Conservation (phyloP, 2,329 filamentous ascomycete species). For the Microdochium paspali region DNA sequence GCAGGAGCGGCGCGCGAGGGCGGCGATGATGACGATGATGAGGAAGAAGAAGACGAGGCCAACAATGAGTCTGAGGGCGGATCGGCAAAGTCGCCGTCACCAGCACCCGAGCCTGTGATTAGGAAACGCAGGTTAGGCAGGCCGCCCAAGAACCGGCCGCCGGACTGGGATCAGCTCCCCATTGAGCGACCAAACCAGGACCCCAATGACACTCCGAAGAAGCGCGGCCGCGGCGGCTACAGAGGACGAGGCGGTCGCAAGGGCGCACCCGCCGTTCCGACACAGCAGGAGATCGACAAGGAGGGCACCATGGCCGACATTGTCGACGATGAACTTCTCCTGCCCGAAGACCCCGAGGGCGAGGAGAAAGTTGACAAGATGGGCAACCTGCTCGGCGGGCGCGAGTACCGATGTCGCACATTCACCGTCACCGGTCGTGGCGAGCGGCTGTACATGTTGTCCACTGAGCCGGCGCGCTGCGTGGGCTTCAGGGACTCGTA, state of each 20-base stretch:
- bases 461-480: slow-evolving; percentile 91
- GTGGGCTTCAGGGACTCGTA: slow-evolving; percentile 98
- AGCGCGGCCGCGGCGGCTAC: slow-evolving; percentile 64
- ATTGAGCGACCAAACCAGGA: slow-evolving; percentile 46
- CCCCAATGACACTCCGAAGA: slow-evolving; percentile 46
- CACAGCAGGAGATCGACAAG: slow-evolving; percentile 83
- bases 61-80: slow-evolving; percentile 23
- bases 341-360: slow-evolving; percentile 80
- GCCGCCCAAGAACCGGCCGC: slow-evolving; percentile 74
- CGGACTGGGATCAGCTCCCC: slow-evolving; percentile 61
- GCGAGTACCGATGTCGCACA: slow-evolving; percentile 91
- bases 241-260: slow-evolving; percentile 54
- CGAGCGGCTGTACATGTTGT: slow-evolving; percentile 91
- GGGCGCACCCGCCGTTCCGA: slow-evolving; percentile 63
- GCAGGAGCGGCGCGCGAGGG: slow-evolving; percentile 16
- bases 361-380: slow-evolving; percentile 89
- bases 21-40: slow-evolving; percentile 30
- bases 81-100: slow-evolving; percentile 41
- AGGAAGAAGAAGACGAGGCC: slow-evolving; percentile 22
- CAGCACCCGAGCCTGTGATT: slow-evolving; percentile 52
- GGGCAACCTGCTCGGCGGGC: slow-evolving; percentile 70
- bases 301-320: slow-evolving; percentile 90
- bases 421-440: slow-evolving; percentile 84
- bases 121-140: slow-evolving; percentile 74
- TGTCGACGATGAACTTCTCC: slow-evolving; percentile 79